Conservation (phyloP, 768 basidiomycete species). For the Naganishia vaughanmartiniae region DNA sequence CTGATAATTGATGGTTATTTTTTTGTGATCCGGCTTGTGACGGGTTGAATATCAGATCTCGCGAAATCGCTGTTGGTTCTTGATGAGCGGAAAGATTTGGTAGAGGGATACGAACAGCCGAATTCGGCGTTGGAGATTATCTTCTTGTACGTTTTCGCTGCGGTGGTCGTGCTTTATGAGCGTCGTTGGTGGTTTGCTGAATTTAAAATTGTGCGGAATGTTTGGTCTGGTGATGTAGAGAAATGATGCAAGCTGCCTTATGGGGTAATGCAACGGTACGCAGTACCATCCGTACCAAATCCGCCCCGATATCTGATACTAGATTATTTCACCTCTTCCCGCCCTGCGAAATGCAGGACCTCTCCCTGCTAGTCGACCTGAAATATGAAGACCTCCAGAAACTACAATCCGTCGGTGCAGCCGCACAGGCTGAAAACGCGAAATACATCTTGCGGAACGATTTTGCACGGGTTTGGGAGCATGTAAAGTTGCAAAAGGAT, state of each 20-base stretch:
- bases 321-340: neutral
- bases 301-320: no score
- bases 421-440: conserved; percentile 72
- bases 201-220: neutral
- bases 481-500: conserved; percentile 61
- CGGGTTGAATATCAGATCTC: conserved; percentile 37
- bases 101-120: conserved; percentile 32
- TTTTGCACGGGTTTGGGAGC: conserved; percentile 69
- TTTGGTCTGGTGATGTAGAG: conserved; percentile 33
- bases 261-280: conserved; percentile 92
- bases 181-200: neutral
- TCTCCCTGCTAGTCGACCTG: conserved; percentile 83
- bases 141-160: conserved; percentile 46
- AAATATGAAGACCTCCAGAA: conserved; percentile 75
- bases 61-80: conserved; percentile 44
- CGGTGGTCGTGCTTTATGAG: neutral
- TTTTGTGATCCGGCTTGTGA: no score
- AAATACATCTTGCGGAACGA: conserved; percentile 83
- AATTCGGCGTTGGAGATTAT: conserved; percentile 48
- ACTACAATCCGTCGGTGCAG: conserved; percentile 75
- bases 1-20: no score
- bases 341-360: conserved; percentile 60
- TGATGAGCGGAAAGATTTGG: conserved; percentile 39
- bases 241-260: conserved; percentile 51
- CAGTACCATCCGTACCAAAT: neutral